Percentiles rank a stretch among this genome's conserved stretches.
Conservation (phyloP, 169 alveolate species). For the Besnoitia besnoiti region DNA sequence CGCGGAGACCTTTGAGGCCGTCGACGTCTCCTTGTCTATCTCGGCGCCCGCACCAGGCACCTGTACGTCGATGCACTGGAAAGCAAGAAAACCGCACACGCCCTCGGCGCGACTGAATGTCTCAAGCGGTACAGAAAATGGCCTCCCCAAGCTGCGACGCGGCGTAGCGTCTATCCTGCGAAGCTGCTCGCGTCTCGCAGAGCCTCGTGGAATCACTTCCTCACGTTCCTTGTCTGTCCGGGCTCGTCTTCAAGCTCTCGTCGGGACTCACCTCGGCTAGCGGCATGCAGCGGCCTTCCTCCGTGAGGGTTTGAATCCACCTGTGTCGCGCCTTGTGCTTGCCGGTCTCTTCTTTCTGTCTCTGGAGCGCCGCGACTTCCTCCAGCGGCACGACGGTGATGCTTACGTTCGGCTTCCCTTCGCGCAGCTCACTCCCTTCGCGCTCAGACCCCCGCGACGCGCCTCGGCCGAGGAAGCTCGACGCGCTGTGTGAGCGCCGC, state of each 20-base stretch:
- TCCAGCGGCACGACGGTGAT: slow-evolving; percentile 42
- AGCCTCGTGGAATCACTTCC: too few relatives aligned
- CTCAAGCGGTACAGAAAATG: too few relatives aligned
- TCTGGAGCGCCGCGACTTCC: slow-evolving; percentile 27
- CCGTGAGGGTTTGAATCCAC: neutral
- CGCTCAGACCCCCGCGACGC: neutral
- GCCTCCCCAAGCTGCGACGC: too few relatives aligned
- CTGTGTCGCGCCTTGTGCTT: neutral
- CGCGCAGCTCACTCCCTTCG: neutral
- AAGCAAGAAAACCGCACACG: too few relatives aligned
- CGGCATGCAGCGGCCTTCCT: neutral
- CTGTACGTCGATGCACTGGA: neutral
- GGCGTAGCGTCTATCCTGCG: too few relatives aligned
- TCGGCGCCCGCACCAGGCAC: neutral
- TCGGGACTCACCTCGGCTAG: neutral
- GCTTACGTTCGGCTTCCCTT: neutral
- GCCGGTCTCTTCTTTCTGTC: neutral
- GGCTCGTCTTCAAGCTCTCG: too few relatives aligned
- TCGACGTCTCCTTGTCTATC: neutral
- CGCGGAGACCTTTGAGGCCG: slow-evolving; percentile 1
- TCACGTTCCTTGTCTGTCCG: too few relatives aligned
- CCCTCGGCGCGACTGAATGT: too few relatives aligned
- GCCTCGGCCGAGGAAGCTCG: neutral
- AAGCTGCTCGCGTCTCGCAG: too few relatives aligned
- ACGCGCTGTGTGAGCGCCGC: slow-evolving; percentile 17